A percentile compares a stretch with the other conserved stretches of the same genome.
phyloP scores from a whole-genome alignment of 2,329 filamentous ascomycete genomes.

The Hymenoscyphus infarciens region DNA sequence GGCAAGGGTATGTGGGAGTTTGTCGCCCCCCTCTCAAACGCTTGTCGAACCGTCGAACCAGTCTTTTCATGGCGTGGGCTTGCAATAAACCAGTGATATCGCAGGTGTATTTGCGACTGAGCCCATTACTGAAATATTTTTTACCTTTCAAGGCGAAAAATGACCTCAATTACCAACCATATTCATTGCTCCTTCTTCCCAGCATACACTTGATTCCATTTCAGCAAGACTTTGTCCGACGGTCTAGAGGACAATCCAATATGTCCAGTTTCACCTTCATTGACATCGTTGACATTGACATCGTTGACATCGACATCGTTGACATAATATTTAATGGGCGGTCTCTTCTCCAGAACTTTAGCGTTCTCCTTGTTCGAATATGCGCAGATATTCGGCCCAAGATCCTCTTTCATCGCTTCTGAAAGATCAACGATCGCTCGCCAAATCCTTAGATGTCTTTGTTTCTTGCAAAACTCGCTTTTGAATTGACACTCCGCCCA shows the following conservation, averaged over 20 bases:
- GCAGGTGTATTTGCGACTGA: too few species aligned
- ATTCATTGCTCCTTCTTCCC: slow-evolving; percentile 6
- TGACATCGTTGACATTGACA: slow-evolving; percentile 6
- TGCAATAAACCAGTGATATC: too few species aligned
- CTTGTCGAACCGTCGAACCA: too few species aligned
- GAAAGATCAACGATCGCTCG: slow-evolving; percentile 19
- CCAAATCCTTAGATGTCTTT: slow-evolving; percentile 16
- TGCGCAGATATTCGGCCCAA: slow-evolving; percentile 15
- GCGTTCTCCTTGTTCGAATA: slow-evolving; percentile 19
- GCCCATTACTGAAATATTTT: too few species aligned
- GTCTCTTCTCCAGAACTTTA: slow-evolving; percentile 13
- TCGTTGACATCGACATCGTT: neutral
- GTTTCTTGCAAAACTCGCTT: slow-evolving; percentile 20
- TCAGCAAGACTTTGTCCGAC: slow-evolving; percentile 9
- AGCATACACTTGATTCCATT: slow-evolving; percentile 14
- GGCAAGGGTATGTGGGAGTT: too few species aligned
- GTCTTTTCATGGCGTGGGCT: too few species aligned
- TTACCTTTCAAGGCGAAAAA: too few species aligned
- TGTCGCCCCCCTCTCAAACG: too few species aligned
- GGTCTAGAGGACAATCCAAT: slow-evolving; percentile 17
- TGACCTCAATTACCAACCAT: neutral
- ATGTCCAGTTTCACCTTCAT: slow-evolving; percentile 11
- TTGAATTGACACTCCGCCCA: slow-evolving; percentile 19
- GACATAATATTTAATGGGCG: slow-evolving; percentile 17
- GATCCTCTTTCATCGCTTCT: slow-evolving; percentile 20